Evolutionary conservation across 1,284 basidiomycete species (phyloP).

Genomic region (Peniophora sp.): DNA sequence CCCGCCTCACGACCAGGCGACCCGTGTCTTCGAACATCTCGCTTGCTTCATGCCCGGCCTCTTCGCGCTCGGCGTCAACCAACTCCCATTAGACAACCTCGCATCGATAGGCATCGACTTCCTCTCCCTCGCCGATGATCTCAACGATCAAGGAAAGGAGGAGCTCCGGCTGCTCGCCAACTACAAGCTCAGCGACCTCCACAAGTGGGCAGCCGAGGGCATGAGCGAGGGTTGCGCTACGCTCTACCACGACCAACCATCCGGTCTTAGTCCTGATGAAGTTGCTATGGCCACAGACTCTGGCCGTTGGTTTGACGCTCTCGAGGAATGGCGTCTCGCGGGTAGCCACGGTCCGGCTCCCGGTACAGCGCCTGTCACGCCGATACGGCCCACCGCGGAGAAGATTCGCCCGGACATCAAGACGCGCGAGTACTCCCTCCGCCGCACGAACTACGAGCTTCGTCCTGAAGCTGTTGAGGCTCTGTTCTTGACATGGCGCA

Average conservation of each 20-base stretch:
- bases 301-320: background rate
- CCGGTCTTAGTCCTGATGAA: conserved; percentile 57
- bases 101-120: conserved; percentile 33
- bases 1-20: conserved; percentile 2
- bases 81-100: conserved; percentile 45
- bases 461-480: conserved; percentile 69
- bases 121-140: conserved; percentile 23
- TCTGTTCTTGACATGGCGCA: conserved; percentile 63
- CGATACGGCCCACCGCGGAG: conserved; percentile 14
- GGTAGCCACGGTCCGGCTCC: background rate
- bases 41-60: conserved; percentile 75
- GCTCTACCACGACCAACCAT: conserved; percentile 53
- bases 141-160: conserved; percentile 26
- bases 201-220: conserved; percentile 62
- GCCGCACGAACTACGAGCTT: conserved; percentile 41
- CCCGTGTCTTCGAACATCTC: conserved; percentile 54
- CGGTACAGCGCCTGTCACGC: conserved; percentile 3
- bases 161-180: conserved; percentile 19
- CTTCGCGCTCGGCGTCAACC: conserved; percentile 63
- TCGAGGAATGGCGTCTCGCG: background rate
- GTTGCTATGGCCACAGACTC: conserved; percentile 28
- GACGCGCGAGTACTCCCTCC: conserved; percentile 20
- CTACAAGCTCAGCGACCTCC: conserved; percentile 28
- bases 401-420: background rate
- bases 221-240: conserved; percentile 61